Conservation (phyloP, 2,329 filamentous ascomycete species). For the Exophiala phaeomuriformis region DNA sequence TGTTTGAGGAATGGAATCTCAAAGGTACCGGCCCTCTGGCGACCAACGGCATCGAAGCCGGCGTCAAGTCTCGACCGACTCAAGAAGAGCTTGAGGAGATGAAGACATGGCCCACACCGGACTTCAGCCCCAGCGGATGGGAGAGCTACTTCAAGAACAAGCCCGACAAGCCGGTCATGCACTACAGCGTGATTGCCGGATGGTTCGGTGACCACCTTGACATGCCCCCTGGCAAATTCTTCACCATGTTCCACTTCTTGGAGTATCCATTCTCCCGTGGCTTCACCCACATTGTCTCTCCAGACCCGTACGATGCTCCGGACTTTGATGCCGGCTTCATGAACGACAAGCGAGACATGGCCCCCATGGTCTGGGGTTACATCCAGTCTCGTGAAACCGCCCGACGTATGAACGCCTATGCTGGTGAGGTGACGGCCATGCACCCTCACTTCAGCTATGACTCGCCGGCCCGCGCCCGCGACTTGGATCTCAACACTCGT, state of each 20-base stretch:
- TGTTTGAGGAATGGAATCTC: conserved; percentile 69
- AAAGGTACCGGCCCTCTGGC: conserved; percentile 71
- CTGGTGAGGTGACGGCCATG: conserved; percentile 59
- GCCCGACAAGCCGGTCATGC: conserved; percentile 81
- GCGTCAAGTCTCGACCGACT: conserved; percentile 68
- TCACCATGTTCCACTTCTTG: conserved; percentile 77
- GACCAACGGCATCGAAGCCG: conserved; percentile 73
- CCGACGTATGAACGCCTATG: conserved; percentile 68
- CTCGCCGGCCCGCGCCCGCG: conserved; percentile 60
- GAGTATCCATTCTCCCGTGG: conserved; percentile 61
- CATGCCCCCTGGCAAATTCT: conserved; percentile 70
- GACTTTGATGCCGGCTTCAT: conserved; percentile 79
- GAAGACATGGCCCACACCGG: conserved; percentile 64
- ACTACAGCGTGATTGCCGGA: conserved; percentile 69
- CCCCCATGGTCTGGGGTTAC: conserved; percentile 76
- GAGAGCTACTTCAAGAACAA: conserved; percentile 78
- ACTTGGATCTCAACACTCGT: conserved; percentile 68
- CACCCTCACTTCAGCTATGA: conserved; percentile 68
- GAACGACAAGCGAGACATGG: conserved; percentile 80
- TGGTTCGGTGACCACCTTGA: conserved; percentile 46
- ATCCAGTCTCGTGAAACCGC: conserved; percentile 77
- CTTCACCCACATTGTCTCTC: conserved; percentile 61
- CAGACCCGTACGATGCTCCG: conserved; percentile 64
- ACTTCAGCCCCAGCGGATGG: conserved; percentile 64
- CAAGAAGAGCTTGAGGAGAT: conserved; percentile 61